A percentile compares a stretch with the other conserved stretches of the same genome.
Evolutionary conservation across 2,329 filamentous ascomycete species (phyloP).

Genomic region (Claviceps maximensis): DNA sequence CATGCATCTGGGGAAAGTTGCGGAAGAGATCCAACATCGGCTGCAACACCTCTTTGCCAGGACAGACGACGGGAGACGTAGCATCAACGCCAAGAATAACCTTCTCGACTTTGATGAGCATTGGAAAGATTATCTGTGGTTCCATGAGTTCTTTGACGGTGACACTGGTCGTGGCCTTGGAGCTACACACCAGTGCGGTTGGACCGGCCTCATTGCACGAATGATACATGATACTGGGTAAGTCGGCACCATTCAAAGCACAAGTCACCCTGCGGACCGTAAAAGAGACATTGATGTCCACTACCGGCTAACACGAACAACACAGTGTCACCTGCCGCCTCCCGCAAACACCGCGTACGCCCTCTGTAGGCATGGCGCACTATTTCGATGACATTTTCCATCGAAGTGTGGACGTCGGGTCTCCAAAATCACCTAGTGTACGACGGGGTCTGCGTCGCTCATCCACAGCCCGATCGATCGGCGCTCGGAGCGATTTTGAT

Average conservation of each 20-base stretch:
- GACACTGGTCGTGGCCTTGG: constrained; percentile 81
- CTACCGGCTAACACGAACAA: not conserved
- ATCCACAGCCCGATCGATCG: constrained; percentile 72
- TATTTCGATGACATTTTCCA: constrained; percentile 88
- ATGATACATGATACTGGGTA: constrained; percentile 98
- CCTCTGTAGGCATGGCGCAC: constrained; percentile 69
- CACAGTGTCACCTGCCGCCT: constrained; percentile 72
- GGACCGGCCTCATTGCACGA: constrained; percentile 90
- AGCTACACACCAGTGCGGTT: constrained; percentile 88
- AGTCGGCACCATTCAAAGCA: constrained; percentile 21
- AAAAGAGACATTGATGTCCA: not conserved
- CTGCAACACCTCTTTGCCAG: constrained; percentile 83
- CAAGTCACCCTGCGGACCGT: not conserved
- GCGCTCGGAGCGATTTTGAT: constrained; percentile 68
- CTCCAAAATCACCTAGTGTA: constrained; percentile 20
- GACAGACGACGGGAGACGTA: constrained; percentile 72
- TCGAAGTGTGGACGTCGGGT: constrained; percentile 24
- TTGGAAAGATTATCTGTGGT: constrained; percentile 80
- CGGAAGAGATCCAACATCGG: constrained; percentile 89
- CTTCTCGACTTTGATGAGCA: constrained; percentile 80
- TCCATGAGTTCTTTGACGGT: constrained; percentile 95
- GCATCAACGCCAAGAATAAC: constrained; percentile 76
- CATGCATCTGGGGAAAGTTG: constrained; percentile 91
- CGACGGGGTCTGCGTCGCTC: constrained; percentile 56
- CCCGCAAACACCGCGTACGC: constrained; percentile 84